A percentile compares a stretch with the other conserved stretches of the same genome.
Evolutionary conservation across 2,329 filamentous ascomycete species (phyloP).

Genomic region (Chaetoscypha palmicola): DNA sequence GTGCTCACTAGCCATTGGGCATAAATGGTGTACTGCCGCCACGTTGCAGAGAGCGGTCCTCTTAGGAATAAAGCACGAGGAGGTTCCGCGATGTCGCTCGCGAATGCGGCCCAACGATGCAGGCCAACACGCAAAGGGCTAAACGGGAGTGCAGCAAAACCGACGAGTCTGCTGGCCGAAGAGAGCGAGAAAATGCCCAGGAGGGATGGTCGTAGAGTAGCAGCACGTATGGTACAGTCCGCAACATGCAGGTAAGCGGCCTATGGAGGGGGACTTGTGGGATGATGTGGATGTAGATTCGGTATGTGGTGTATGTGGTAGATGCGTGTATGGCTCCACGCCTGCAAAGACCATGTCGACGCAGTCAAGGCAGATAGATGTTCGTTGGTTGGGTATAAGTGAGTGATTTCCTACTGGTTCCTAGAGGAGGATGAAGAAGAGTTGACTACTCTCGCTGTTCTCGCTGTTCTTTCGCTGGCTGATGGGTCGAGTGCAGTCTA

Average conservation of each 20-base stretch:
- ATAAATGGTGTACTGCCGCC: conserved; percentile 22
- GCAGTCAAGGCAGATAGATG: background rate
- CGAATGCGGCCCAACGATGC: conserved; percentile 28
- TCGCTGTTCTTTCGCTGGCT: too few species aligned
- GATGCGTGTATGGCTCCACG: background rate
- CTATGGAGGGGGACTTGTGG: background rate
- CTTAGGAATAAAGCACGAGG: conserved; percentile 14
- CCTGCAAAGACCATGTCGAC: background rate
- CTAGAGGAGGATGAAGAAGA: conserved; percentile 8
- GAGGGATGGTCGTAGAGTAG: too few species aligned
- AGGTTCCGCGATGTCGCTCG: conserved; percentile 22
- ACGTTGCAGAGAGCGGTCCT: conserved; percentile 25
- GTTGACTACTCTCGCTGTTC: too few species aligned
- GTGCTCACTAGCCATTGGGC: conserved; percentile 27
- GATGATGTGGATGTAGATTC: background rate
- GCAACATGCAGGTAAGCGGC: background rate
- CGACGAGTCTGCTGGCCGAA: conserved; percentile 16
- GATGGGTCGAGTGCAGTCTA: background rate
- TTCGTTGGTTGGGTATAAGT: conserved; percentile 24
- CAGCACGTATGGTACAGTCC: conserved; percentile 4
- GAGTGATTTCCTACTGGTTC: conserved; percentile 23
- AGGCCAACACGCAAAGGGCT: conserved; percentile 21
- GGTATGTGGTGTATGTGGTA: background rate
- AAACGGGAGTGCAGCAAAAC: conserved; percentile 14
- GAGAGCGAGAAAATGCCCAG: too few species aligned